Percentiles rank a stretch among this genome's conserved stretches.
Conservation (phyloP, 345 rosid genomes). For the Raphanus sativus region DNA sequence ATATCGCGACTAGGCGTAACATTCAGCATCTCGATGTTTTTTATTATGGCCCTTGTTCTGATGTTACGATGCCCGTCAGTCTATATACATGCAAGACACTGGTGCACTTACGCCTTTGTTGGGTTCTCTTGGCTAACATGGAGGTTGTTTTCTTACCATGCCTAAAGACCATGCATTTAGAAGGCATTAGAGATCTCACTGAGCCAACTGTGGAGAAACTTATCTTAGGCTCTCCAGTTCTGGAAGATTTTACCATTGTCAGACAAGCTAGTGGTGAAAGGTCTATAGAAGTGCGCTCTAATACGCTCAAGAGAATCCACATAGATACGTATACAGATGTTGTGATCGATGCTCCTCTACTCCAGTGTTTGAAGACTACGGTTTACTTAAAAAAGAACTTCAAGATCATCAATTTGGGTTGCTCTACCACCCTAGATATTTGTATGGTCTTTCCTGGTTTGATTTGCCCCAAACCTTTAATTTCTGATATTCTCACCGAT, state of each 20-base stretch:
- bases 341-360: conserved; percentile 18
- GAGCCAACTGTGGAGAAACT: conserved; percentile 2
- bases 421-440: conserved; percentile 4
- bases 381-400: not conserved
- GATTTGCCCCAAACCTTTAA: not conserved
- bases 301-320: conserved; percentile 4
- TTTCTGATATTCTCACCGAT: not conserved
- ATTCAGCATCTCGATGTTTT: not conserved
- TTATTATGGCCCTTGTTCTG: not conserved
- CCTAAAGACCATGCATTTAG: not conserved
- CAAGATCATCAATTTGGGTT: not conserved
- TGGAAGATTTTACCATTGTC: not conserved
- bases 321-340: not conserved
- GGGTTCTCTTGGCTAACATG: not conserved
- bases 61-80: not conserved
- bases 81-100: not conserved
- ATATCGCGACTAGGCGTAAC: not conserved
- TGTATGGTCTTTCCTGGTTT: not conserved
- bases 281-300: not conserved
- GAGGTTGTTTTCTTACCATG: conserved; percentile 22
- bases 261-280: not conserved
- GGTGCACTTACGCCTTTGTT: not conserved
- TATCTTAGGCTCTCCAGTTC: conserved; percentile 11
- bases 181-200: not conserved
- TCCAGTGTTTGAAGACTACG: not conserved